Evolutionary conservation across 2,329 filamentous ascomycete species (phyloP), one percentile per base, ranked within the genome.

Genomic region (Phialophora expanda): DNA sequence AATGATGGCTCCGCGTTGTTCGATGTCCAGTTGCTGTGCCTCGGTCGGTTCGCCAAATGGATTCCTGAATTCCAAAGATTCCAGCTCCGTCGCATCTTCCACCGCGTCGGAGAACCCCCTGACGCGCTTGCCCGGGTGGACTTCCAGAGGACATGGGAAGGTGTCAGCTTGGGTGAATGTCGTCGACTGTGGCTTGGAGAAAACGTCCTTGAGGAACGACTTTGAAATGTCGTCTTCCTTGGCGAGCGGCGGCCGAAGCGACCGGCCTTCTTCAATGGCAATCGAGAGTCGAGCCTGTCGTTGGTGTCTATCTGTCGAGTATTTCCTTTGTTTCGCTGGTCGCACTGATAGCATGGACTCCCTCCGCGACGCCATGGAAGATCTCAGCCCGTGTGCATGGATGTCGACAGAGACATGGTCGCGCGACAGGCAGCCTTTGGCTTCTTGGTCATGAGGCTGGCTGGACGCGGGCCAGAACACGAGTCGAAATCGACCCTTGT

Each of bases 201-300:
- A 66, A 28, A 46, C 62, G 32, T 61, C 55, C 26, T 61, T 38
- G 32, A 46, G 32, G n/a, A 64, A 38, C 20, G 51, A 63, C 20
- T 17, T 53, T 4, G 46, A 51, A 9, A 58, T 20, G 14, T 66
- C 60, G 41, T 66, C 64, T 17, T 62, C 59, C 32, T 12, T 20
- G 28, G 62, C 58, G 22, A 56, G 63, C 12, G 57, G 50, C 24
- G 51, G 48, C 24, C 56, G 63, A 14, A 64, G 14, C 11, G 41
- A 20, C 44, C 57, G 63, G 17, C 63, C 63, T 58, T 62, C 53
- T 53, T 66, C 64, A 12, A 66, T 34, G 24, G 28, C 46, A 26
- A 66, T 24, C 20, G 64, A 66, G 14, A 57, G 46, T 22, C 38
- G 28, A 7, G 64, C 64, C 24, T 57, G 61, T 20, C 64, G n/a